These are phyloP conservation scores for Syzygium aromaticum DNA, from an alignment of 345 rosid genomes.

Conservation along the genomic window DNA sequence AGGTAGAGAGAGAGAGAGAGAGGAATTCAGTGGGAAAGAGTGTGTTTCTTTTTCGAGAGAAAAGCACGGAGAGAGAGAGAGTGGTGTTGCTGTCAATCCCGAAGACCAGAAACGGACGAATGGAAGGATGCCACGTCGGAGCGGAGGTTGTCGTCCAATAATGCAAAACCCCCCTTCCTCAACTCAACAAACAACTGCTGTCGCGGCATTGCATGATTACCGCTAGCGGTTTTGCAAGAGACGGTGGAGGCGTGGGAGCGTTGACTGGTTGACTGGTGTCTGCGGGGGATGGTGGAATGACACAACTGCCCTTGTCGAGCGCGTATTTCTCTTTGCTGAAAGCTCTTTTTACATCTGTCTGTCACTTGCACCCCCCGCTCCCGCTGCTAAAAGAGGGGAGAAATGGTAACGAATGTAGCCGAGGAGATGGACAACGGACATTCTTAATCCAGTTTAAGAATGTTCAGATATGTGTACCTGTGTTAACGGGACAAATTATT, in stretches of 20 bases:
- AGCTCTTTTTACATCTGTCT: neutral
- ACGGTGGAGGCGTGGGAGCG: neutral
- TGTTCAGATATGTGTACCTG: neutral
- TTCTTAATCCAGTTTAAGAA: neutral
- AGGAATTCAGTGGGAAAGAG: neutral
- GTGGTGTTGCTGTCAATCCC: slow-evolving; percentile 34
- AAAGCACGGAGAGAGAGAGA: slow-evolving; percentile 1
- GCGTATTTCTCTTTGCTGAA: neutral
- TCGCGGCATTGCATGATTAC: neutral
- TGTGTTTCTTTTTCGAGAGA: neutral
- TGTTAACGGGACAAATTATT: neutral
- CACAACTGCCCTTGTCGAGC: neutral
- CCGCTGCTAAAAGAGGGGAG: neutral
- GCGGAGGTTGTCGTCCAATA: neutral
- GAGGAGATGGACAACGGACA: neutral
- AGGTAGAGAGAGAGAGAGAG: slow-evolving; percentile 6
- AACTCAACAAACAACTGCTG: neutral
- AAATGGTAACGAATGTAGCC: neutral
- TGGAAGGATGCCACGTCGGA: slow-evolving; percentile 29
- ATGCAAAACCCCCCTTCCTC: neutral
- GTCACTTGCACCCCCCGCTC: neutral
- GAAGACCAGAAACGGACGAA: slow-evolving; percentile 29
- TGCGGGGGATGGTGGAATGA: neutral
- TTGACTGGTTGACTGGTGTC: neutral
- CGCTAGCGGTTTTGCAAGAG: neutral